These are phyloP conservation scores for Plectosphaerella sp. DNA, from an alignment of 2,329 filamentous ascomycete genomes.

Conservation along the genomic window DNA sequence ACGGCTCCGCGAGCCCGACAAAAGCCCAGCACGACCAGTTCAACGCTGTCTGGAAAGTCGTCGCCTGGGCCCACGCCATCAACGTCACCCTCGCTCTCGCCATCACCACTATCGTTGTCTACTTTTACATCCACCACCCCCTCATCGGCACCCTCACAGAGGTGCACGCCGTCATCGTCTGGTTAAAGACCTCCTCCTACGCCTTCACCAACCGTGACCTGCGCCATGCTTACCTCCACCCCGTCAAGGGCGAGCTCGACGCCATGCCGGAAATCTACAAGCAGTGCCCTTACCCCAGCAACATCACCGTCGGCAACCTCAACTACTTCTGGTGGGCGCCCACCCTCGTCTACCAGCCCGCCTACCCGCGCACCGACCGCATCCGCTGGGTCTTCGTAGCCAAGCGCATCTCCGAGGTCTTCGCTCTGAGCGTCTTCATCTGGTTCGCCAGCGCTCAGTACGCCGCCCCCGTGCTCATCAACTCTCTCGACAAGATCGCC, in stretches of 20 bases:
- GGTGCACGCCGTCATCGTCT: slow-evolving; percentile 89
- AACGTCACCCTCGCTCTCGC: slow-evolving; percentile 80
- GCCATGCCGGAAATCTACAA: slow-evolving; percentile 78
- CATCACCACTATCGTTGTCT: slow-evolving; percentile 80
- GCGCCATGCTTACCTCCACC: slow-evolving; percentile 83
- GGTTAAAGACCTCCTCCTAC: slow-evolving; percentile 94
- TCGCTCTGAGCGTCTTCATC: slow-evolving; percentile 79
- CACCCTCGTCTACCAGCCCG: slow-evolving; percentile 93
- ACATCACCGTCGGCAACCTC: slow-evolving; percentile 84
- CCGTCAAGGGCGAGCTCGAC: slow-evolving; percentile 59
- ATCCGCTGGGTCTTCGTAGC: slow-evolving; percentile 86
- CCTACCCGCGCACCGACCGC: slow-evolving; percentile 78
- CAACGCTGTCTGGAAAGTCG: slow-evolving; percentile 71
- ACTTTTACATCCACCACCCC: slow-evolving; percentile 87
- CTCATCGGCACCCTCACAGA: slow-evolving; percentile 89
- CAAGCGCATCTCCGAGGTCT: slow-evolving; percentile 75
- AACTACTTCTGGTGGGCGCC: slow-evolving; percentile 98
- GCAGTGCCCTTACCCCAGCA: slow-evolving; percentile 80
- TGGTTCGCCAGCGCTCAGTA: slow-evolving; percentile 96
- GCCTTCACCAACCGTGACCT: slow-evolving; percentile 95
- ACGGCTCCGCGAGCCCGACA: slow-evolving; percentile 49
- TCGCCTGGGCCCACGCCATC: slow-evolving; percentile 74
- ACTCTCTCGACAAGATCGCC: slow-evolving; percentile 84
- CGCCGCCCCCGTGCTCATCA: slow-evolving; percentile 80
- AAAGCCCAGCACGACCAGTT: slow-evolving; percentile 63